Base-by-base conservation (phyloP, 805 yeast genomes). In the Wickerhamomyces ciferrii region DNA sequence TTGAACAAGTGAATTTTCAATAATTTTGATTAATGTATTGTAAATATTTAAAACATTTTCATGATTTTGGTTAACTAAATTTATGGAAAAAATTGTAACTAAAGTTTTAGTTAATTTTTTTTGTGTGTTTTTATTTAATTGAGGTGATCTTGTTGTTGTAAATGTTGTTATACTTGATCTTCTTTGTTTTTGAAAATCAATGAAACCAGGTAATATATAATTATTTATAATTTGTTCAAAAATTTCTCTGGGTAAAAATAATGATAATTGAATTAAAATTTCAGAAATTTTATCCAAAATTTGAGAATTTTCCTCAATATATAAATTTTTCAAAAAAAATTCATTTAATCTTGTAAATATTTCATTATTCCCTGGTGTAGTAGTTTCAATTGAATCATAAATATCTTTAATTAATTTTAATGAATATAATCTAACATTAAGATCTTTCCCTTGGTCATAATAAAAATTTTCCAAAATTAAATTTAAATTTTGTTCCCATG, bases 401-500 rank as follows among this genome's bases (percentile, higher is more conserved):
- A 53, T 50, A 23, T 59, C 66, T 11, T 46, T 44, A 5, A 62
- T 46, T 18, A 63, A 38, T 37, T 52, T 55, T 14, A 77, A 54
- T 25, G 66, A 51, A 14, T 60, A 63, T 0, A 67, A 48, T 45
- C 71, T 62, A 0, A 65, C 63, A 6, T 56, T 60, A 1, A 54
- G 40, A 7, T 59, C 52, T 14, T 43, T 50, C 0, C 53, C 36
- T 6, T 51, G 45, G 27, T 57, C 58, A 55, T 62, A 57, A 55
- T 67, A 74, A 54, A 77, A 81, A 7, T 68, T 64, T n/a, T 68
- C 63, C 32, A 83, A 59, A 2, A 84, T 53, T 27, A 63, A 60
- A 7, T 61, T 59, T 37, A 78, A 65, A 50, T 78, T 76, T 2
- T 62, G 68, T 41, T 65, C 63, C 87, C 90, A 84, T 9, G 69